These are phyloP conservation scores for Posidonia oceanica DNA, from an alignment of 116 monocot genomes.

Conservation along the genomic window DNA sequence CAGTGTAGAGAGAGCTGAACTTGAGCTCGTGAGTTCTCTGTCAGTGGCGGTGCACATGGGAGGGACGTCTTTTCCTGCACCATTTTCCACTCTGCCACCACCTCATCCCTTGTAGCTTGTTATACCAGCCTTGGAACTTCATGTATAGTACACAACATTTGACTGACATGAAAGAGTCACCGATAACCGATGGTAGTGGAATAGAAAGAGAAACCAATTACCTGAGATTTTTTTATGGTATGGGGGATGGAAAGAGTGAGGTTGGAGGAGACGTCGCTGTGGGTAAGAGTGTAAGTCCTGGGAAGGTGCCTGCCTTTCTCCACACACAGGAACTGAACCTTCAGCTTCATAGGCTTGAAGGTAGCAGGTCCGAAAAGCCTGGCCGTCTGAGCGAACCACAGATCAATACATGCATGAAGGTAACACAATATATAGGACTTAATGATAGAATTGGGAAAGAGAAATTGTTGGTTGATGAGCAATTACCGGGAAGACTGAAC, in stretches of 20 bases:
- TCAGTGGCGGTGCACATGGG: slow-evolving; percentile 54
- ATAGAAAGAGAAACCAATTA: neutral
- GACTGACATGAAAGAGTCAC: neutral
- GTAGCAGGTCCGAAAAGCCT: slow-evolving; percentile 71
- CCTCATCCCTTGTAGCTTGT: slow-evolving; percentile 68
- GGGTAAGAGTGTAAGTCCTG: slow-evolving; percentile 74
- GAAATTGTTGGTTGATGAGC: too few species aligned
- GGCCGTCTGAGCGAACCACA: slow-evolving; percentile 19
- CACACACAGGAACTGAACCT: slow-evolving; percentile 51
- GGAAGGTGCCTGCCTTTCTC: slow-evolving; percentile 49
- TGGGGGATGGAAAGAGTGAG: slow-evolving; percentile 67
- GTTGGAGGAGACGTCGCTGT: slow-evolving; percentile 66
- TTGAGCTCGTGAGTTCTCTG: too few species aligned
- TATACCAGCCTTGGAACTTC: slow-evolving; percentile 64
- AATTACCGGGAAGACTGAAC: too few species aligned
- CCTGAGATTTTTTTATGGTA: slow-evolving; percentile 63
- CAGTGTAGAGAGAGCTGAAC: too few species aligned
- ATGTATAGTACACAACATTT: neutral
- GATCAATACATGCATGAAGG: too few species aligned
- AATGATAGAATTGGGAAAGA: too few species aligned
- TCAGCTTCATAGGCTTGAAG: slow-evolving; percentile 51
- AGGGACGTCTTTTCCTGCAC: slow-evolving; percentile 63
- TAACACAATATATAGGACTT: too few species aligned
- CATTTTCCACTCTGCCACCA: slow-evolving; percentile 84
- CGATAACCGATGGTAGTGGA: too few species aligned